Evolutionary conservation across 2,329 filamentous ascomycete genomes (phyloP).

Genomic region (Fusarium sp.): DNA sequence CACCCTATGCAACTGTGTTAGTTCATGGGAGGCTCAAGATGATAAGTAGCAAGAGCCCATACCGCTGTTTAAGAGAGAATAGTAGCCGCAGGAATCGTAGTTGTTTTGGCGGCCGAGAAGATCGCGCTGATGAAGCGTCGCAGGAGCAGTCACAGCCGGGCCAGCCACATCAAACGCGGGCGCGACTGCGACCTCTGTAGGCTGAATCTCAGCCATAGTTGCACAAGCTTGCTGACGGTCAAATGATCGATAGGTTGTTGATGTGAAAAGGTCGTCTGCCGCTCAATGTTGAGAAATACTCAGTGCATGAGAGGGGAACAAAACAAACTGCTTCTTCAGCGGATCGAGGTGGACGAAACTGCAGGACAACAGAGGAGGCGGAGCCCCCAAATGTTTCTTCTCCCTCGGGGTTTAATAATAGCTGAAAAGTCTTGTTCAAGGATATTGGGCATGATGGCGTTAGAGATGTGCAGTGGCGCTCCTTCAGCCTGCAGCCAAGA

Average conservation of each 20-base stretch:
- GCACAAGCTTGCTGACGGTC: neutral
- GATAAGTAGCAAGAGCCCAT: neutral
- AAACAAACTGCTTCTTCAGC: neutral
- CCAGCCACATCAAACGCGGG: neutral
- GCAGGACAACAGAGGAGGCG: neutral
- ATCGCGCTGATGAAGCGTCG: neutral
- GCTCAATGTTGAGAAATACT: neutral
- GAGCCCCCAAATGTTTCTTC: neutral
- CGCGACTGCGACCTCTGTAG: neutral
- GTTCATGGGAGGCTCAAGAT: neutral
- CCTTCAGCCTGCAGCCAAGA: neutral
- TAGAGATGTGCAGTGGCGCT: neutral
- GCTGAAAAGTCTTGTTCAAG: neutral
- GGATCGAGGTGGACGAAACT: neutral
- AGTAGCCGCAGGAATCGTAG: conserved; percentile 1
- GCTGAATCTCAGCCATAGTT: neutral
- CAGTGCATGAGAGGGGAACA: neutral
- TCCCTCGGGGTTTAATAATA: neutral
- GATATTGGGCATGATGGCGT: neutral
- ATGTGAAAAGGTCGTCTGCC: neutral
- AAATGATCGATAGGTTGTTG: neutral
- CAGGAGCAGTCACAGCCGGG: neutral
- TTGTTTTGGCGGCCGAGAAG: conserved; percentile 1
- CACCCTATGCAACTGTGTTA: neutral
- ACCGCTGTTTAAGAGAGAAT: neutral